Percentiles rank a stretch among this genome's conserved stretches.
Evolutionary conservation across 768 basidiomycete species (phyloP).

Genomic region (Tephrocybe sp.): DNA sequence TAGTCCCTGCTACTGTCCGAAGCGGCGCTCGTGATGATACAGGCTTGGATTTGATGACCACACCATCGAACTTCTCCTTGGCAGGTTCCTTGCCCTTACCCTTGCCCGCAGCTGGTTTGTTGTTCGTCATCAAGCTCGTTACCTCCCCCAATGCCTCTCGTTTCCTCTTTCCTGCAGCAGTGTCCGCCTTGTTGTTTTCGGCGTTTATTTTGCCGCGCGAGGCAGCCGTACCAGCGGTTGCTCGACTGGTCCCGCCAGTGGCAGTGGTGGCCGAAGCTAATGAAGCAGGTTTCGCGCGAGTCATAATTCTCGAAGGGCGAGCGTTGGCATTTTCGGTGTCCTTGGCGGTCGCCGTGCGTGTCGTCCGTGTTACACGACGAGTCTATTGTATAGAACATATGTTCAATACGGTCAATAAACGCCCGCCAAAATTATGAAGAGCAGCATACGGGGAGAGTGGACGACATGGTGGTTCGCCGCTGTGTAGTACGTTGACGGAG

Average conservation of each 20-base stretch:
- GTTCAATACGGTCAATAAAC: constrained; percentile 10
- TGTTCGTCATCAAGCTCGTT: constrained; percentile 41
- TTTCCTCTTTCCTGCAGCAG: constrained; percentile 67
- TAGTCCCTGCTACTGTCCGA: constrained; percentile 48
- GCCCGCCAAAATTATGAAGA: constrained; percentile 4
- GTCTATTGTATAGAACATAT: constrained; percentile 40
- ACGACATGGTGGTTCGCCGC: constrained; percentile 39
- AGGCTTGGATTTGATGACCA: constrained; percentile 56
- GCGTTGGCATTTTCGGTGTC: constrained; percentile 78
- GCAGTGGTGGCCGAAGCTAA: constrained; percentile 39
- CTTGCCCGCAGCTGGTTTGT: constrained; percentile 44
- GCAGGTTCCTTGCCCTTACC: constrained; percentile 62
- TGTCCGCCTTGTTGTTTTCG: constrained; percentile 42
- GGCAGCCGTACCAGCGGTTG: constrained; percentile 49
- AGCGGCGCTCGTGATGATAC: constrained; percentile 51
- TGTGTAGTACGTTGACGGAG: constrained; percentile 20
- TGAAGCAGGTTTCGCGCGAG: constrained; percentile 61
- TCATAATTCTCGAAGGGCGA: constrained; percentile 56
- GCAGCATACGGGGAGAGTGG: constrained; percentile 44
- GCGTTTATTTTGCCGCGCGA: constrained; percentile 50
- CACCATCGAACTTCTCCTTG: constrained; percentile 61
- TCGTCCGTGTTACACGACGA: constrained; percentile 65
- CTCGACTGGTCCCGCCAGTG: constrained; percentile 43
- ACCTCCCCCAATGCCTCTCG: constrained; percentile 81
- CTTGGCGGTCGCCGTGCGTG: constrained; percentile 48